phyloP scores from a whole-genome alignment of 2,329 filamentous ascomycete genomes.

The Paramyrothecium sp. region DNA sequence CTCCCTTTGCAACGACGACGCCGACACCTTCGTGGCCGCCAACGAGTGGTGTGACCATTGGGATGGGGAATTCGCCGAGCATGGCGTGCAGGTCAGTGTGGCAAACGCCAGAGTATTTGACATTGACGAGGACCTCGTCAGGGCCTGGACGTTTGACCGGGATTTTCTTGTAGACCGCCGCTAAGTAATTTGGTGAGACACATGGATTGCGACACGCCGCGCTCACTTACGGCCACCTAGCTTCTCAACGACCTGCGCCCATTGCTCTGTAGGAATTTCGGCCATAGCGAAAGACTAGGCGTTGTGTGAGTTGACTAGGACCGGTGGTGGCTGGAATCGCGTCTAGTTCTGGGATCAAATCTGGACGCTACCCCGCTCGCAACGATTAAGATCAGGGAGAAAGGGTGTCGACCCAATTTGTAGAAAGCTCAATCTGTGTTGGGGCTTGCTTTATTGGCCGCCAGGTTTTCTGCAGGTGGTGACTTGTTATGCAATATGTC shows the following conservation, averaged over 20 bases:
- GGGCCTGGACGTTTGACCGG: slow-evolving; percentile 77
- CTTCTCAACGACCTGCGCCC: slow-evolving; percentile 88
- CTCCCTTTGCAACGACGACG: slow-evolving; percentile 75
- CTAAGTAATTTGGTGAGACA: slow-evolving; percentile 29
- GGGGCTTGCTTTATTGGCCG: no score
- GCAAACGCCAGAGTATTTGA: slow-evolving; percentile 89
- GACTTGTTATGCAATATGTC: background rate
- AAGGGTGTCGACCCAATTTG: no score
- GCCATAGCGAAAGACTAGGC: slow-evolving; percentile 23
- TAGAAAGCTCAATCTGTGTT: no score
- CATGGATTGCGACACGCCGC: background rate
- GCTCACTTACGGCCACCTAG: slow-evolving; percentile 63
- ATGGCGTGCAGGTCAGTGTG: slow-evolving; percentile 81
- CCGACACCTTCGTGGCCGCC: slow-evolving; percentile 82
- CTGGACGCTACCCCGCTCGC: no score
- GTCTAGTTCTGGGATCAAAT: no score
- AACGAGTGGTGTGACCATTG: slow-evolving; percentile 80
- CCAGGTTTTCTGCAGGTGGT: background rate
- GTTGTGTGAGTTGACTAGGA: background rate
- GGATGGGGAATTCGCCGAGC: slow-evolving; percentile 86
- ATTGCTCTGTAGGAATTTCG: slow-evolving; percentile 77
- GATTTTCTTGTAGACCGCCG: slow-evolving; percentile 74
- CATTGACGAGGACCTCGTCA: slow-evolving; percentile 88
- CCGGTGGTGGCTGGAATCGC: no score
- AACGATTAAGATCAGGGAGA: no score